phyloP scores from a whole-genome alignment of 257 asterid species.

The Echium plantagineum region DNA sequence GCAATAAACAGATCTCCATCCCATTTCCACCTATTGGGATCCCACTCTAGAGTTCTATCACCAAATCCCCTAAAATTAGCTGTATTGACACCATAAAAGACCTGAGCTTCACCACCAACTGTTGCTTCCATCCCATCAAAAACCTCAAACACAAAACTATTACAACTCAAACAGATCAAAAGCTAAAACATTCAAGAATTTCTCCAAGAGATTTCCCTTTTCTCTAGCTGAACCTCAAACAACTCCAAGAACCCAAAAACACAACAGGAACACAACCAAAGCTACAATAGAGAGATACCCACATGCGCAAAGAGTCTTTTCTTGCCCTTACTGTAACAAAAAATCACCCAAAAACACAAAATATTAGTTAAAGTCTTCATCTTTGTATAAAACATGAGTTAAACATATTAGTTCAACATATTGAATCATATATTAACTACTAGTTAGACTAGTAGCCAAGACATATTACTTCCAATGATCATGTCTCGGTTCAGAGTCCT shows the following conservation, averaged over 20 bases:
- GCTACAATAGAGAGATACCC: too few relatives aligned
- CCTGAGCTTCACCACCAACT: constrained; percentile 32
- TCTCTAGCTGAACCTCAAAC: neutral
- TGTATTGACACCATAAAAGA: constrained; percentile 27
- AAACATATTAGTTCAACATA: too few relatives aligned
- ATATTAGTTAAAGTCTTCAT: neutral
- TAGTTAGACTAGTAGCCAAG: too few relatives aligned
- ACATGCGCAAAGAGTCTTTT: too few relatives aligned
- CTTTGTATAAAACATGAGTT: neutral
- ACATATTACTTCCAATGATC: too few relatives aligned
- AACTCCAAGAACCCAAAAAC: too few relatives aligned
- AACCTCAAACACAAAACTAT: neutral
- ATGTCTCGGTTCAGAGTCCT: too few relatives aligned
- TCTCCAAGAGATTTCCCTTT: neutral
- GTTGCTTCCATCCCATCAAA: constrained; percentile 34
- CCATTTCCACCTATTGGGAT: constrained; percentile 69
- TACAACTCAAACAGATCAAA: constrained; percentile 1
- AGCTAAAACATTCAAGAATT: neutral
- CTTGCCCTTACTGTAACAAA: neutral
- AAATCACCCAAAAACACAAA: neutral
- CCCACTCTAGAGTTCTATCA: constrained; percentile 53
- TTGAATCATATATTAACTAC: too few relatives aligned
- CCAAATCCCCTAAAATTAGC: constrained; percentile 27
- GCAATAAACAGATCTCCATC: constrained; percentile 69
- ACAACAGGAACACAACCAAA: too few relatives aligned